Evolutionary conservation across 345 rosid species (phyloP), one percentile per base, ranked within the genome.

Genomic region (Diplotaxis tenuifolia): DNA sequence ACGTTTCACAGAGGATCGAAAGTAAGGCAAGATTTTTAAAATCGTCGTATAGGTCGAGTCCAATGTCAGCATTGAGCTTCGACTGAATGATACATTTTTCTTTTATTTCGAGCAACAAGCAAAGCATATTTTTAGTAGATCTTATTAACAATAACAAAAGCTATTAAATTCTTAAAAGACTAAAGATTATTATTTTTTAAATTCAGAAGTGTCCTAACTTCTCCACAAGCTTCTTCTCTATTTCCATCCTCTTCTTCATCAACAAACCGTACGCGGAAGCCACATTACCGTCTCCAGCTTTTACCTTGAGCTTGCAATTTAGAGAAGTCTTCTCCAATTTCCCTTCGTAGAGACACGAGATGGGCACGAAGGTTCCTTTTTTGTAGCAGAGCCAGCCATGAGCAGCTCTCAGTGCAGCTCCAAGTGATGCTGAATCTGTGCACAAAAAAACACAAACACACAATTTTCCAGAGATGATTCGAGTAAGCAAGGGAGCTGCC

Each of bases 351-450:
- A 92, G 73, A 38, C 62, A 2, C 9, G 99, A 84, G 16, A 89
- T 86, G 3, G 89, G 85, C 54, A 88, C 82, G 29, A 95, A 92
- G 50, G 81, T 82, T 59, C 93, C 92, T 38, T 83, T 83, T 54
- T 76, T 81, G 78, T 70, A 81, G 87, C 99, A 95, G 64, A 89
- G 50, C 96, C 95, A 95, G 50, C 97, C 96, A 21, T 92, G 93
- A 3, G 93, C 96, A 28, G 96, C 97, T 68, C 96, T 90, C 67
- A 92, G 72, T 28, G 97, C 96, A 61, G 92, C 97, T 82, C 96
- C 96, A n/a, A 90, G 84, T 12, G 97, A 92, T 62, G 97, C 99
- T 8, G 97, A 92, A 83, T 87, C 98, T 91, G 85, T n/a, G 50
- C 50, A 45, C 47, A 40, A 40, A 40, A 36, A 8, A 32, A n/a